Base-by-base conservation (phyloP, 139 green algal species). In the Picochlorum sp. region DNA sequence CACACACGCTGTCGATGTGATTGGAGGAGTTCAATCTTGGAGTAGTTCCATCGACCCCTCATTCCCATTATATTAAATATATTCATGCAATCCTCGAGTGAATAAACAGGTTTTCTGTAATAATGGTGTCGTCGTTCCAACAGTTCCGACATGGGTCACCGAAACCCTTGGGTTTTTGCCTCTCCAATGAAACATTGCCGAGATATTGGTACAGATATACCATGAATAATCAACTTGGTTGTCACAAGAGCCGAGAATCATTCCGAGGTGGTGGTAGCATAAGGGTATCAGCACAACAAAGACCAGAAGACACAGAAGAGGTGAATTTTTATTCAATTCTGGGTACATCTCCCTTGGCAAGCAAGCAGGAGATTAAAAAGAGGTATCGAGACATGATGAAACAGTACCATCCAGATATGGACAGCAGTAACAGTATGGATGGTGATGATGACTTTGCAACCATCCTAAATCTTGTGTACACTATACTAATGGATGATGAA, bases 21-120 rank as follows among this genome's bases (percentile, higher is more conserved):
- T 82, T 41, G 90, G 90, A 0, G 91, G 91, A 11, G 69, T 95
- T 56, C 58, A 86, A 72, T 82, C 78, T 11, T 97, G 91, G 90
- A 74, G 73, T 3, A n/a, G n/a, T 14, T 26, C 72, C 30, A 56
- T 78, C 15, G 71, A 78, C 47, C 26, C 65, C 3, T 28, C 10
- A 24, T 78, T 79, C 21, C 74, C 59, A 24, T 16, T 49, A 11
- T 66, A 66, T 56, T 66, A 23, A 66, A 54, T 54, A 41, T 41
- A 41, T 41, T 4, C 34, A 30, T 30, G 28, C 28, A 30, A 30
- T 30, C 4, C 28, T 1, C 28, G 28, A 30, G 28, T 30, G 4
- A 30, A 30, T 30, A 30, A 30, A 30, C 28, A 30, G 28, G 28
- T 5, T 1, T 30, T 30, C 28, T 30, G 28, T 30, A 30, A 41